Evolutionary conservation across 2,329 filamentous ascomycete species (phyloP), one percentile per base, ranked within the genome.

Genomic region (Neonectria neomacrospora): DNA sequence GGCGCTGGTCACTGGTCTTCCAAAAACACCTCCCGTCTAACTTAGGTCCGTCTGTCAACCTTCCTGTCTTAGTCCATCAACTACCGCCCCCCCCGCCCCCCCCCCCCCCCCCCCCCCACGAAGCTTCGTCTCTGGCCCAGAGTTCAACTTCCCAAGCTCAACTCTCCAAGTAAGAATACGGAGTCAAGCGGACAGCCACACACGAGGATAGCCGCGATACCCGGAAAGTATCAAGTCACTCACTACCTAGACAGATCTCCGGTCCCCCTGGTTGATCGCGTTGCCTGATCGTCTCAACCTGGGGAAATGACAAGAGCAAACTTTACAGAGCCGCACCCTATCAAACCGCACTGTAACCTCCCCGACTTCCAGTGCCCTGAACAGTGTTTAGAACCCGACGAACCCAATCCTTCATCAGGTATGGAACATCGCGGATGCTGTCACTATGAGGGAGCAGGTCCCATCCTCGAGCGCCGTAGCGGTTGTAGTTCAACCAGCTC

Each of bases 401-500:
- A 16, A 88, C 85, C 88, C 92, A 97, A 78, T 99, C 96, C 80
- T 95, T 94, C 67, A 97, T 80, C 57, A 98, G 85, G 76, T 97
- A 98, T 3, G 96, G 96, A 20, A 97, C 81, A 75, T 99, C 96
- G 67, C 95, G 90, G 71, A 98, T 91, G 0, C 92, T 91, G 78
- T 99, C 96, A 68, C 92, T 92, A 76, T 98, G 95, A 14, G 96
- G 96, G 18, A 98, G 84, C 18, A 97, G 85, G 74, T 98, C 96
- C 94, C 94, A 98, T 61, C 96, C 96, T 47, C 95, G 87, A 55
- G 95, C 94, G 51, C 95, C 95, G 79, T 97, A 97, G 66, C 94
- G 92, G 82, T 94, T 97, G 85, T 98, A 98, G 83, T 98, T 98
- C 77, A 98, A 89, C 96, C 96, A 99, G 20, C 94, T 97, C 68